phyloP scores from a whole-genome alignment of 2,329 filamentous ascomycete species.

The Dactylonectria estremocensis region DNA sequence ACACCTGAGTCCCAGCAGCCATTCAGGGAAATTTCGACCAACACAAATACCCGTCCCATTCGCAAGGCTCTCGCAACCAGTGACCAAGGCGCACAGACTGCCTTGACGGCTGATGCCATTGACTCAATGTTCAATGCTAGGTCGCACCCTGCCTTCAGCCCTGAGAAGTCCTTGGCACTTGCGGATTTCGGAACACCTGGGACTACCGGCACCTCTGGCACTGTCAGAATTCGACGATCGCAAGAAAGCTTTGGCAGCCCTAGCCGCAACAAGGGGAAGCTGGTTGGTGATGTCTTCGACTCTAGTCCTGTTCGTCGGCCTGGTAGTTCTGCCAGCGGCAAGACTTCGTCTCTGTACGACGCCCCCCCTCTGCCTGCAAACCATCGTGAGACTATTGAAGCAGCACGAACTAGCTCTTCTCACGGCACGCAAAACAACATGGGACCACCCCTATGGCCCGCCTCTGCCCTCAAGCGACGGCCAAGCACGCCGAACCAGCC shows the following conservation, averaged over 20 bases:
- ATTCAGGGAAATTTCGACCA: constrained; percentile 75
- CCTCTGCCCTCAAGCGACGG: constrained; percentile 75
- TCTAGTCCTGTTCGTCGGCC: constrained; percentile 68
- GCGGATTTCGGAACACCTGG: constrained; percentile 52
- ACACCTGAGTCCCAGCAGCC: constrained; percentile 71
- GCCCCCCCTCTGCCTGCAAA: constrained; percentile 85
- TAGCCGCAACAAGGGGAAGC: constrained; percentile 56
- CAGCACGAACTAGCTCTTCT: constrained; percentile 75
- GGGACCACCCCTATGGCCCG: constrained; percentile 88
- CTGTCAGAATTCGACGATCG: constrained; percentile 62
- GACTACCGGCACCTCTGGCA: constrained; percentile 57
- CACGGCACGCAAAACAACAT: constrained; percentile 69
- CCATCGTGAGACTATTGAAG: constrained; percentile 88
- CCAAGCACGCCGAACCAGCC: constrained; percentile 74
- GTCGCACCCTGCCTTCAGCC: constrained; percentile 40
- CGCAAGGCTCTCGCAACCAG: constrained; percentile 64
- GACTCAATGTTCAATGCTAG: constrained; percentile 78
- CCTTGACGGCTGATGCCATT: constrained; percentile 85
- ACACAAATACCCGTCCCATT: constrained; percentile 60
- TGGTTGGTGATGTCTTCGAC: constrained; percentile 58
- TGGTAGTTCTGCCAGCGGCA: constrained; percentile 80
- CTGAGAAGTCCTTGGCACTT: constrained; percentile 57
- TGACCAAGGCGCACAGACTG: constrained; percentile 86
- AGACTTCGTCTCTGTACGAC: constrained; percentile 54
- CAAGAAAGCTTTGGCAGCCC: constrained; percentile 66